These are phyloP conservation scores for Saturnispora quitensis DNA, from an alignment of 805 yeast genomes.

Conservation along the genomic window DNA sequence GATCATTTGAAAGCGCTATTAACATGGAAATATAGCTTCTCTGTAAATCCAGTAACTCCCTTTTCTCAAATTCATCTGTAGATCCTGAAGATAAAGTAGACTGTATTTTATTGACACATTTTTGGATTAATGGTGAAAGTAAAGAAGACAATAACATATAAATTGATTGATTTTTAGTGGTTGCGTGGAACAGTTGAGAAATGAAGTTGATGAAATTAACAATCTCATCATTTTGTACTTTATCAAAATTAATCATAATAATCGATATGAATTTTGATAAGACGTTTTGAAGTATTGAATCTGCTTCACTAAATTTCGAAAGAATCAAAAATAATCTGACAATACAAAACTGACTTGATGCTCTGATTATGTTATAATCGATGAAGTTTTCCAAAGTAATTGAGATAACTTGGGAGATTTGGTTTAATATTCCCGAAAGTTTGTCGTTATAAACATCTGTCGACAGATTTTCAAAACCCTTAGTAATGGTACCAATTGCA, in stretches of 20 bases:
- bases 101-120: constrained; percentile 39
- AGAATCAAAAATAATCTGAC: constrained; percentile 78
- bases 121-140: constrained; percentile 62
- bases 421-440: constrained; percentile 25
- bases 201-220: constrained; percentile 76
- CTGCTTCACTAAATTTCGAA: constrained; percentile 32
- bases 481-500: constrained; percentile 83
- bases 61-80: constrained; percentile 28
- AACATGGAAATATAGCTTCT: constrained; percentile 63
- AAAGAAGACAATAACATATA: constrained; percentile 68
- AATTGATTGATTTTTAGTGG: constrained; percentile 41
- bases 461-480: constrained; percentile 57
- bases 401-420: constrained; percentile 63
- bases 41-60: constrained; percentile 60
- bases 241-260: constrained; percentile 46
- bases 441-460: constrained; percentile 26
- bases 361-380: constrained; percentile 62
- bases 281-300: constrained; percentile 28
- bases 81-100: constrained; percentile 11
- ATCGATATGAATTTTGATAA: constrained; percentile 66
- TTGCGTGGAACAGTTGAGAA: constrained; percentile 79
- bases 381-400: constrained; percentile 74
- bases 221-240: constrained; percentile 55
- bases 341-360: constrained; percentile 78
- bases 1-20: constrained; percentile 64